phyloP scores from a whole-genome alignment of 192 early-diverging fungal genomes.

The Rhizophagus sp. region DNA sequence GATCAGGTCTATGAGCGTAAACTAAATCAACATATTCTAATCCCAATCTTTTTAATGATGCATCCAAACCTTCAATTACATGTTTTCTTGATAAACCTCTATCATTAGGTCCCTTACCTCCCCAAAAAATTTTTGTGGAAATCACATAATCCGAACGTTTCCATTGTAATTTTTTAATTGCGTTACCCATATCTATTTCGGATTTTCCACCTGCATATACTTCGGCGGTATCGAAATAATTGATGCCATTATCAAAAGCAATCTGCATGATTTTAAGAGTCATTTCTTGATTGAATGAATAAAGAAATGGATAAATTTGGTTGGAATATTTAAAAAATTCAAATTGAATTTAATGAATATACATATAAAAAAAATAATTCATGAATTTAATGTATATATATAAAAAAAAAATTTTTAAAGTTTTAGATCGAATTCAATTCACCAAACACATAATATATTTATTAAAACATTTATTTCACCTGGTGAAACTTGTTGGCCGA shows the following conservation, averaged over 20 bases:
- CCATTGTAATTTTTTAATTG: conserved; percentile 74
- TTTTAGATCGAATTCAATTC: no score
- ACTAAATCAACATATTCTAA: conserved; percentile 77
- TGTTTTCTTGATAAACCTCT: conserved; percentile 84
- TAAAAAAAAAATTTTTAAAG: no score
- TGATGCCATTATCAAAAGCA: conserved; percentile 73
- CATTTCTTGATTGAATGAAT: conserved; percentile 39
- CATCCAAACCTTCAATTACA: conserved; percentile 76
- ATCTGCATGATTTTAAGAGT: conserved; percentile 66
- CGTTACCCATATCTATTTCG: conserved; percentile 76
- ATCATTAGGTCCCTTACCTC: conserved; percentile 75
- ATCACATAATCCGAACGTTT: conserved; percentile 75
- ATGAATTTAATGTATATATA: no score
- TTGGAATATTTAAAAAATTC: no score
- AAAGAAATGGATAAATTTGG: not conserved
- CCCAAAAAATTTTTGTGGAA: conserved; percentile 79
- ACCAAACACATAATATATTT: no score
- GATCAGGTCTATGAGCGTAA: conserved; percentile 81
- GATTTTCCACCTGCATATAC: conserved; percentile 61
- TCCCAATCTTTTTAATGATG: conserved; percentile 69
- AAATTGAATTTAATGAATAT: no score
- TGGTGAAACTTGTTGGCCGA: conserved; percentile 47
- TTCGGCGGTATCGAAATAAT: conserved; percentile 79
- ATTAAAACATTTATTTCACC: not conserved
- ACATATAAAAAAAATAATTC: no score